These are phyloP conservation scores for Exophiala viscosa DNA, from an alignment of 2,329 filamentous ascomycete genomes.

Conservation along the genomic window DNA sequence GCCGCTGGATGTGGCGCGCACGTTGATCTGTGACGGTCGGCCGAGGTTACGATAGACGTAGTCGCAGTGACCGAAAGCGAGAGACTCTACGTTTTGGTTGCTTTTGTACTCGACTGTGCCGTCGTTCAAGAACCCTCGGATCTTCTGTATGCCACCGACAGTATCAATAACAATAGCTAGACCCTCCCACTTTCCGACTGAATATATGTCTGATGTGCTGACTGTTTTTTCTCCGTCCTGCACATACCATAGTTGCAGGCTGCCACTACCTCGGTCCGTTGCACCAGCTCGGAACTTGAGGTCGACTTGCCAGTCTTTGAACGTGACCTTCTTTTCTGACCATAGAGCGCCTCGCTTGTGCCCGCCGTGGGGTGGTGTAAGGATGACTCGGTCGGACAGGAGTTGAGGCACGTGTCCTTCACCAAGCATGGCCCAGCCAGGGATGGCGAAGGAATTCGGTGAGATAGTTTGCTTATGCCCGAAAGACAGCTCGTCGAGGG, in stretches of 20 bases:
- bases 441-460: constrained; percentile 46
- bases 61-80: constrained; percentile 90
- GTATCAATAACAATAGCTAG: constrained; percentile 81
- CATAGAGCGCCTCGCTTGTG: constrained; percentile 81
- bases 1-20: constrained; percentile 59
- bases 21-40: constrained; percentile 71
- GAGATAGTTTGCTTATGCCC: constrained; percentile 56
- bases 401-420: constrained; percentile 56
- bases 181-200: constrained; percentile 81
- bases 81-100: constrained; percentile 71
- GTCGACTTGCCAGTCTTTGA: constrained; percentile 71
- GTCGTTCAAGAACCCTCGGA: constrained; percentile 93
- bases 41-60: constrained; percentile 91
- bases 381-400: constrained; percentile 84
- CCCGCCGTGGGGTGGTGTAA: constrained; percentile 84
- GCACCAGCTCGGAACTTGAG: constrained; percentile 85
- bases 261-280: constrained; percentile 78
- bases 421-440: constrained; percentile 54
- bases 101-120: constrained; percentile 73
- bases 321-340: constrained; percentile 57
- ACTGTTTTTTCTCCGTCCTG: constrained; percentile 64
- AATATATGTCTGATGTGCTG: constrained; percentile 76
- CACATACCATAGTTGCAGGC: constrained; percentile 89
- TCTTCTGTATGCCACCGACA: constrained; percentile 70
- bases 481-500: constrained; percentile 28